Conservation (phyloP, 2,329 filamentous ascomycete species). For the Chrysoporthe austroafricana region DNA sequence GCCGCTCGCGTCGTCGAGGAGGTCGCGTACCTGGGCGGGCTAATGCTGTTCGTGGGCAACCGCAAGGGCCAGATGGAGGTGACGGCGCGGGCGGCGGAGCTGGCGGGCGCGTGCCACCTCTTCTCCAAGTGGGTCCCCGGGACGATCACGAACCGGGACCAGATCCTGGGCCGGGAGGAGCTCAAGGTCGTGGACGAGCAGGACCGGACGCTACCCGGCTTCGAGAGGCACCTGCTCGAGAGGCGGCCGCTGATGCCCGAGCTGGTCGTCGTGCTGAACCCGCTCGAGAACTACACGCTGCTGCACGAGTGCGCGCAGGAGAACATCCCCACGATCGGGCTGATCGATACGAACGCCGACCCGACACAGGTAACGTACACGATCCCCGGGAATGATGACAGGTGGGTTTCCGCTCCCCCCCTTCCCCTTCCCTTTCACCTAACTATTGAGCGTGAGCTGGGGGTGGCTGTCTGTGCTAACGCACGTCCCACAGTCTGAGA, state of each 20-base stretch:
- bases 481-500: conserved; percentile 64
- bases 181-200: conserved; percentile 77
- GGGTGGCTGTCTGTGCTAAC: conserved; percentile 33
- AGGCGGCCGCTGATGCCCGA: conserved; percentile 78
- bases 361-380: conserved; percentile 95
- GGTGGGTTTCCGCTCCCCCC: conserved; percentile 51
- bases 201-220: conserved; percentile 66
- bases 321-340: conserved; percentile 89
- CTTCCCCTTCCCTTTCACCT: not conserved
- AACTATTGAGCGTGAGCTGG: not conserved
- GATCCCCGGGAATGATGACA: conserved; percentile 96
- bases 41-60: conserved; percentile 91
- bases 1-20: conserved; percentile 91
- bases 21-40: conserved; percentile 78
- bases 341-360: conserved; percentile 92
- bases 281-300: conserved; percentile 86
- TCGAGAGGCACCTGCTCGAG: conserved; percentile 65
- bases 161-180: conserved; percentile 73
- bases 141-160: conserved; percentile 87
- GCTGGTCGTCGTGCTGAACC: conserved; percentile 90
- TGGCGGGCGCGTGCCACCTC: conserved; percentile 81
- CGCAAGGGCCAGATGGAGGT: conserved; percentile 78
- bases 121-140: conserved; percentile 94
- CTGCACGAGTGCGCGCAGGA: conserved; percentile 89
- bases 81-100: conserved; percentile 78